These are phyloP conservation scores for Aspergillus homomorphus DNA, from an alignment of 495 filamentous ascomycete species.

Conservation along the genomic window DNA sequence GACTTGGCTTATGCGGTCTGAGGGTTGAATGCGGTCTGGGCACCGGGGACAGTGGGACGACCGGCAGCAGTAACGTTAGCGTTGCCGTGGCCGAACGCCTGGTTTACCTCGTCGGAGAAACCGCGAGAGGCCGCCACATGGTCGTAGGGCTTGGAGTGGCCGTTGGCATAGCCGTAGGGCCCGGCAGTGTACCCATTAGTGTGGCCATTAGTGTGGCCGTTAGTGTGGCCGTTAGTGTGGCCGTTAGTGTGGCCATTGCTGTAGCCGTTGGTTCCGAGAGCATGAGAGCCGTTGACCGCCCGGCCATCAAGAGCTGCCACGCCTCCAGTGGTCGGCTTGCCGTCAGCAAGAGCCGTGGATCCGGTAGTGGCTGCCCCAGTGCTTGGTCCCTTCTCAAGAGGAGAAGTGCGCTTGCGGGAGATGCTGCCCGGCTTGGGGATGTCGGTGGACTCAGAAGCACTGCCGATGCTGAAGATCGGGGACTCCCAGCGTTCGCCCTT, in stretches of 20 bases:
- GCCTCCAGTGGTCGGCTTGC: not conserved
- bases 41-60: constrained; percentile 11
- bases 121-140: constrained; percentile 29
- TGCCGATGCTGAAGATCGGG: constrained; percentile 86
- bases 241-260: constrained; percentile 1
- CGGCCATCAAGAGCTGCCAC: not conserved
- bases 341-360: constrained; percentile 11
- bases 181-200: constrained; percentile 10
- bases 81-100: constrained; percentile 45
- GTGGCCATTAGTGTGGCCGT: not conserved
- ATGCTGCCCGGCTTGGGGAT: constrained; percentile 64
- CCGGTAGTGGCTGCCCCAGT: constrained; percentile 13
- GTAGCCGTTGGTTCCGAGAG: constrained; percentile 14
- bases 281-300: constrained; percentile 1
- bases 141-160: constrained; percentile 16
- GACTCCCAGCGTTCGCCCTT: constrained; percentile 95
- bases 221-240: constrained; percentile 16
- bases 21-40: constrained; percentile 24
- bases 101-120: constrained; percentile 55
- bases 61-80: not conserved
- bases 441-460: constrained; percentile 65
- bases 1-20: constrained; percentile 22
- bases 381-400: constrained; percentile 26
- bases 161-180: constrained; percentile 19
- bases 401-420: constrained; percentile 61